A percentile compares a stretch with the other conserved stretches of the same genome.
Evolutionary conservation across 2,329 filamentous ascomycete species (phyloP).

Genomic region (Penicillium sp.): DNA sequence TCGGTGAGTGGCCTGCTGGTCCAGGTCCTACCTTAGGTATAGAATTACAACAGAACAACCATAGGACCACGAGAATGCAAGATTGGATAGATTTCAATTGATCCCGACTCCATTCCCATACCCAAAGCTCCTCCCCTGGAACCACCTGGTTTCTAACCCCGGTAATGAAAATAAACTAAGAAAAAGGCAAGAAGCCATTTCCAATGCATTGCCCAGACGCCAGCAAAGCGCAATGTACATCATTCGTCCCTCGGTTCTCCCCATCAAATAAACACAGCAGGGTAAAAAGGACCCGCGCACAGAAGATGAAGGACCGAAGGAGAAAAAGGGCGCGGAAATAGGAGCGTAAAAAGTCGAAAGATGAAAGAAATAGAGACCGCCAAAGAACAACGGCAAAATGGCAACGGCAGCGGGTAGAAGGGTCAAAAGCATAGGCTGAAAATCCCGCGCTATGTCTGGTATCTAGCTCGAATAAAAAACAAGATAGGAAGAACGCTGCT

Average conservation of each 20-base stretch:
- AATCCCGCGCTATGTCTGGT: conserved; percentile 20
- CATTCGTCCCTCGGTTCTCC: conserved; percentile 19
- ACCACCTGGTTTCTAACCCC: conserved; percentile 15
- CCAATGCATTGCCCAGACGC: conserved; percentile 32
- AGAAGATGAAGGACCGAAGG: conserved; percentile 8
- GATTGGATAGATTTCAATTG: conserved; percentile 7
- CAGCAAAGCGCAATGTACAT: conserved; percentile 30
- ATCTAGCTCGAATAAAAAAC: conserved; percentile 24
- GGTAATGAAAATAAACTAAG: conserved; percentile 3
- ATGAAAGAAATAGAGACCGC: conserved; percentile 10
- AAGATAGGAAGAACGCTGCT: conserved; percentile 13
- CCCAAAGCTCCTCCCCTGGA: conserved; percentile 10
- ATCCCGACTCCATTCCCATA: conserved; percentile 10
- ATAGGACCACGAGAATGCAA: conserved; percentile 1
- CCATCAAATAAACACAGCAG: conserved; percentile 12
- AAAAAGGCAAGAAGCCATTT: conserved; percentile 14
- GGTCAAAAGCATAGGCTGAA: conserved; percentile 7
- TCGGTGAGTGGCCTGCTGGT: background rate
- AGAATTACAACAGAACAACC: background rate
- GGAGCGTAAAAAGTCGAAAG: background rate
- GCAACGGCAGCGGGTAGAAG: conserved; percentile 11
- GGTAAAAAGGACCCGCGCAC: conserved; percentile 8
- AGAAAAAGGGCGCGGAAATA: conserved; percentile 12
- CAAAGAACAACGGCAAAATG: conserved; percentile 18
- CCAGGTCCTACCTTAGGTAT: background rate